Percentiles rank a stretch among this genome's conserved stretches.
phyloP scores from a whole-genome alignment of 257 asterid genomes.

The Solanum pimpinellifolium region DNA sequence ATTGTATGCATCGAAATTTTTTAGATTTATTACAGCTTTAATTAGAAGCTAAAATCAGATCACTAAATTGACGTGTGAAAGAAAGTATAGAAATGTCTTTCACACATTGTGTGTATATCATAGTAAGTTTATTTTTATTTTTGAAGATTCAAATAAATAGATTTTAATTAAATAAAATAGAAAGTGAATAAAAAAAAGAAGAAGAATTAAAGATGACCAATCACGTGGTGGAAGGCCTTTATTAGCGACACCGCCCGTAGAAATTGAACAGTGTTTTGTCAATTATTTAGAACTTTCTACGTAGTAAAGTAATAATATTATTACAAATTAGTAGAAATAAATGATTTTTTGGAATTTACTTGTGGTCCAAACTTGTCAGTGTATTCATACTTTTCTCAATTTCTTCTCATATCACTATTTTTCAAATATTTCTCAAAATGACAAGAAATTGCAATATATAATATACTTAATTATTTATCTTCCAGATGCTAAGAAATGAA shows the following conservation, averaged over 20 bases:
- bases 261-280: not conserved
- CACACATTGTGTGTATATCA: not conserved
- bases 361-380: not conserved
- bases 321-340: not conserved
- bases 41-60: not conserved
- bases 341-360: not conserved
- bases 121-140: not conserved
- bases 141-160: not conserved
- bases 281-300: not conserved
- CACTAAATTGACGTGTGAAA: not conserved
- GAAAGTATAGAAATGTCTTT: not conserved
- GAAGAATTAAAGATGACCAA: not conserved
- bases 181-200: not conserved
- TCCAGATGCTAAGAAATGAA: no score
- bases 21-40: not conserved
- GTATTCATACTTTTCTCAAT: not conserved
- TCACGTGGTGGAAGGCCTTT: not conserved
- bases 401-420: not conserved
- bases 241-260: not conserved
- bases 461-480: not conserved
- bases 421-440: not conserved
- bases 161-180: not conserved
- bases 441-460: not conserved
- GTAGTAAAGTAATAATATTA: not conserved
- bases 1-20: no score